Evolutionary conservation across 106 monocot species (phyloP).

Genomic region (Agapanthus africanus): DNA sequence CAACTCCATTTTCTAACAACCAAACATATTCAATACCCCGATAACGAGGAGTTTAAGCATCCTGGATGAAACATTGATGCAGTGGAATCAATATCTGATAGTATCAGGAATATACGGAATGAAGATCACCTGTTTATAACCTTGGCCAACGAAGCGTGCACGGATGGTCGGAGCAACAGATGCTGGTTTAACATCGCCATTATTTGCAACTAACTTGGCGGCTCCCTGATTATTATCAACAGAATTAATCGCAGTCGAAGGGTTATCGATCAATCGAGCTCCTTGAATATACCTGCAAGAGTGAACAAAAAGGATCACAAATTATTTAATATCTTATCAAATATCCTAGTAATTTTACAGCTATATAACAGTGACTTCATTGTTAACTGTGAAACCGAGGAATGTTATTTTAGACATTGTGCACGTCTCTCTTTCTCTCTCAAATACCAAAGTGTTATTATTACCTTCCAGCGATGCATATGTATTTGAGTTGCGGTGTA

Average conservation of each 20-base stretch:
- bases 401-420: too few relatives aligned
- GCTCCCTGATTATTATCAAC: conserved; percentile 1
- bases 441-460: too few relatives aligned
- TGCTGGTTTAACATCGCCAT: neutral
- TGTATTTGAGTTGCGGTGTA: conserved; percentile 66
- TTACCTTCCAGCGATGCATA: conserved; percentile 92
- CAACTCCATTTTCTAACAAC: too few relatives aligned
- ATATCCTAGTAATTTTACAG: too few relatives aligned
- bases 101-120: neutral
- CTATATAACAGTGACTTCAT: too few relatives aligned
- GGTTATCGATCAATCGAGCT: conserved; percentile 32
- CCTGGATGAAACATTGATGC: neutral
- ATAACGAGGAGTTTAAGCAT: too few relatives aligned
- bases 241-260: conserved; percentile 9
- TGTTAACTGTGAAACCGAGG: too few relatives aligned
- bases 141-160: conserved; percentile 67
- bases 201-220: conserved; percentile 1
- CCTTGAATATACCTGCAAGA: conserved; percentile 65
- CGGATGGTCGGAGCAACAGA: conserved; percentile 22
- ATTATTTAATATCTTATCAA: too few relatives aligned
- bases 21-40: too few relatives aligned
- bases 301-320: too few relatives aligned
- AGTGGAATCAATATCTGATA: neutral
- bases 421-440: too few relatives aligned
- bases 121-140: conserved; percentile 82